A percentile compares a stretch with the other conserved stretches of the same genome.
These are phyloP conservation scores for Neonectria coccinea DNA, from an alignment of 2,329 filamentous ascomycete genomes.

Conservation along the genomic window DNA sequence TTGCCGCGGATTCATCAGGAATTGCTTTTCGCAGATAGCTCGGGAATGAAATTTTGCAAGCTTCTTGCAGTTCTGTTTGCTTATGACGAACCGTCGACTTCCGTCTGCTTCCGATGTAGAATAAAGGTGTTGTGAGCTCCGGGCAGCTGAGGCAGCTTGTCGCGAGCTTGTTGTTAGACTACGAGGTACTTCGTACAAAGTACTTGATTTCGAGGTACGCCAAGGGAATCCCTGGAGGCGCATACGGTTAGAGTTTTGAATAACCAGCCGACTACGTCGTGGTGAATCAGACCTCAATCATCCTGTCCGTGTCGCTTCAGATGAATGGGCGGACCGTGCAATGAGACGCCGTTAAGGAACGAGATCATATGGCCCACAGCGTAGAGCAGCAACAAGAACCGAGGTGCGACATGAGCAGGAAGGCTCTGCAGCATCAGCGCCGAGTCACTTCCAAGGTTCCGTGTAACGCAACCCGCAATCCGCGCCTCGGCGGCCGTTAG, in stretches of 20 bases:
- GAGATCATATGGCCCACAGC: background rate
- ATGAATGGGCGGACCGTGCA: background rate
- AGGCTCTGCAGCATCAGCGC: conserved; percentile 1
- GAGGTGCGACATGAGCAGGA: conserved; percentile 26
- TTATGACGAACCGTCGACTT: background rate
- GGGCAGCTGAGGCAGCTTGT: background rate
- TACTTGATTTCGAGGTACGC: background rate
- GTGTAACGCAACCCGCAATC: background rate
- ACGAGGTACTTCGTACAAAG: background rate
- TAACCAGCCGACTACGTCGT: background rate
- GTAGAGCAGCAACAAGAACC: conserved; percentile 21
- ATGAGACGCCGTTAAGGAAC: background rate
- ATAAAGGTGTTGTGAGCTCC: background rate
- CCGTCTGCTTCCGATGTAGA: background rate
- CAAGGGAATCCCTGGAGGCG: background rate
- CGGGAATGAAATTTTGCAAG: conserved; percentile 15
- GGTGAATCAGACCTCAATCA: background rate
- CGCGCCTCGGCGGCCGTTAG: background rate
- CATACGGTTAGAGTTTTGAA: background rate
- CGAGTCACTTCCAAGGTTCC: background rate
- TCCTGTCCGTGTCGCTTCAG: background rate
- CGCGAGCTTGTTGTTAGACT: background rate
- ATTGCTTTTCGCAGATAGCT: conserved; percentile 15
- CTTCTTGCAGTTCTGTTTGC: background rate
- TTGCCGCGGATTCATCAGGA: background rate